phyloP scores from a whole-genome alignment of 2,329 filamentous ascomycete species.

The Stemphylium lycopersici region DNA sequence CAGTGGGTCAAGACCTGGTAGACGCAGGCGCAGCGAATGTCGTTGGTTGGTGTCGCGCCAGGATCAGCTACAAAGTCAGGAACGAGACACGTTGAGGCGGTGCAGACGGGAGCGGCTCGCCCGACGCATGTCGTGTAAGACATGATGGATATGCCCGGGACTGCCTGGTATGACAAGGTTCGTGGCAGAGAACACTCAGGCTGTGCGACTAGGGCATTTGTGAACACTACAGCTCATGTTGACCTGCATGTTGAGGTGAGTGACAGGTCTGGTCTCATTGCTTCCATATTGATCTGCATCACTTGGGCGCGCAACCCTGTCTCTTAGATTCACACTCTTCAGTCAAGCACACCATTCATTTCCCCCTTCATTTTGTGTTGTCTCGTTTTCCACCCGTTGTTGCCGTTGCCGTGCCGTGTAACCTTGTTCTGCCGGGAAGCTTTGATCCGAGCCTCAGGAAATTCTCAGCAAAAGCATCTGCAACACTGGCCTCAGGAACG shows the following conservation, averaged over 20 bases:
- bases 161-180: not conserved
- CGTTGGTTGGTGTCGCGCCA: slow-evolving; percentile 42
- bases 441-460: slow-evolving; percentile 12
- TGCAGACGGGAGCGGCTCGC: not conserved
- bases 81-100: slow-evolving; percentile 31
- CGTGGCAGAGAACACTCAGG: not conserved
- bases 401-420: slow-evolving; percentile 9
- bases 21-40: slow-evolving; percentile 39
- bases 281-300: slow-evolving; percentile 1
- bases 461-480: slow-evolving; percentile 6
- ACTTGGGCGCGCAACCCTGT: slow-evolving; percentile 13
- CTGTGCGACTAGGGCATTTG: no score
- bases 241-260: not conserved
- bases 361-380: slow-evolving; percentile 3
- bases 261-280: not conserved
- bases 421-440: not conserved
- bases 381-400: not conserved
- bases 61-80: slow-evolving; percentile 49
- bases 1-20: slow-evolving; percentile 46
- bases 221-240: no score
- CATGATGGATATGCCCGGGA: not conserved
- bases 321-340: not conserved
- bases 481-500: slow-evolving; percentile 13
- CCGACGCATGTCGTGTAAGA: not conserved
- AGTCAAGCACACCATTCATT: slow-evolving; percentile 4